Base-by-base conservation (phyloP, 106 monocot genomes). In the Acorus gramineus region DNA sequence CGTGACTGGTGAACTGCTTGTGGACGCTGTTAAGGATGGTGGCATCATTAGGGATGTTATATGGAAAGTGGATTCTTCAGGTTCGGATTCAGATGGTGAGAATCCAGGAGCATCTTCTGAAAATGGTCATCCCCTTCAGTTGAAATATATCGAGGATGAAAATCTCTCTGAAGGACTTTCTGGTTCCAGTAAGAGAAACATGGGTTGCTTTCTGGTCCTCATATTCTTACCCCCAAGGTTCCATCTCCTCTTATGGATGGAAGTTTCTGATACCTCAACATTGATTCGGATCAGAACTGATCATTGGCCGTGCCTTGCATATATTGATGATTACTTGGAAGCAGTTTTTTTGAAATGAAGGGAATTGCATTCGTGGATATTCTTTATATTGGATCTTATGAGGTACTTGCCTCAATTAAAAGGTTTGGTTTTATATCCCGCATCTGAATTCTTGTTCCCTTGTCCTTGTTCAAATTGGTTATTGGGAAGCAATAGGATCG, bases 261-360 rank as follows among this genome's bases (percentile, higher is more conserved):
- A 96, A 65, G 74, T 96, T 58, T 64, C 77, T 50, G 52, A 74
- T 56, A 12, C 59, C 56, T 82, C 90, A n/a, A 90, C 95, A 63
- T 71, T 96, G 60, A 81, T 90, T 62, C 72, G 87, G 28, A 96
- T 96, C 55, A 80, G 90, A 62, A 96, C 96, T 45, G 90, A 96
- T 76, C 80, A 96, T 69, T 96, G 96, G 96, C 95, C 90, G 53
- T 96, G 90, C 56, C 85, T 96, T 47, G 96, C 96, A 62, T 87
- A 83, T 71, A 76, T 96, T 59, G 96, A 96, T 72, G 90, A 96
- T 53, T 96, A 87, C 58, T 77, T 96, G 63, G 96, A 96, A 75
- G 78, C 90, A 10, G 51, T 85, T 42, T 80, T 86, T 67, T 65
- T 67, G 44, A 63, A 52, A 64, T 76, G 28, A 28, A 28, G 28